Percentiles rank a stretch among this genome's conserved stretches.
These are phyloP conservation scores for Poa pratensis DNA, from an alignment of 176 grass and related monocot genomes.

Conservation along the genomic window DNA sequence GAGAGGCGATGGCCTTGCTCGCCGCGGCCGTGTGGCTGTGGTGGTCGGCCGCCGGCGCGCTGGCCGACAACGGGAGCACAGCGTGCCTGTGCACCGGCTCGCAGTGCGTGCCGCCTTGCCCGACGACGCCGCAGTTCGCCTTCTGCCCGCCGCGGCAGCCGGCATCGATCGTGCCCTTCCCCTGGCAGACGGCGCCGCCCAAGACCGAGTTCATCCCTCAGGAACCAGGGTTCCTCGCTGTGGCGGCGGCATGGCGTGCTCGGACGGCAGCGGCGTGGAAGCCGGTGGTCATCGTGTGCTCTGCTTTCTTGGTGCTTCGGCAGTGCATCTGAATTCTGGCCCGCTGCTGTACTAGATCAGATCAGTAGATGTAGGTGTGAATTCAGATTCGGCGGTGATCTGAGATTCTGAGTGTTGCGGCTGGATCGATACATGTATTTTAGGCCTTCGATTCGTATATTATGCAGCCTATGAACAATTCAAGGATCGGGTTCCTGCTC, in stretches of 20 bases:
- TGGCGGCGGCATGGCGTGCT: background rate
- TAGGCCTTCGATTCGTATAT: background rate
- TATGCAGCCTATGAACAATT: background rate
- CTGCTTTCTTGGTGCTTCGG: conserved; percentile 44
- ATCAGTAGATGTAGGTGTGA: background rate
- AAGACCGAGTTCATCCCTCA: conserved; percentile 36
- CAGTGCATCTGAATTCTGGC: background rate
- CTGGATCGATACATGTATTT: background rate
- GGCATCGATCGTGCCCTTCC: conserved; percentile 29
- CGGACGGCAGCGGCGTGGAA: conserved; percentile 17
- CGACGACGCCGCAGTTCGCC: conserved; percentile 37
- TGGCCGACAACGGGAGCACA: conserved; percentile 8
- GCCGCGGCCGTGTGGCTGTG: conserved; percentile 5
- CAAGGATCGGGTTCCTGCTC: background rate
- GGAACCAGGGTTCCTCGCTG: conserved; percentile 51
- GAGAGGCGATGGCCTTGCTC: conserved; percentile 29
- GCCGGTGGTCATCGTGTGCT: conserved; percentile 1
- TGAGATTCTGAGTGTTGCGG: background rate
- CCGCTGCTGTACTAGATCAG: background rate
- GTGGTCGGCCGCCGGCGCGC: conserved; percentile 8
- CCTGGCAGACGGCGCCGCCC: conserved; percentile 43
- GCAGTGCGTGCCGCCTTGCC: conserved; percentile 33
- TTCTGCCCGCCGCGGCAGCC: conserved; percentile 51
- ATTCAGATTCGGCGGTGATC: background rate
- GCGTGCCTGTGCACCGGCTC: conserved; percentile 35